Conservation (phyloP, 768 basidiomycete species). For the Russula earlei region DNA sequence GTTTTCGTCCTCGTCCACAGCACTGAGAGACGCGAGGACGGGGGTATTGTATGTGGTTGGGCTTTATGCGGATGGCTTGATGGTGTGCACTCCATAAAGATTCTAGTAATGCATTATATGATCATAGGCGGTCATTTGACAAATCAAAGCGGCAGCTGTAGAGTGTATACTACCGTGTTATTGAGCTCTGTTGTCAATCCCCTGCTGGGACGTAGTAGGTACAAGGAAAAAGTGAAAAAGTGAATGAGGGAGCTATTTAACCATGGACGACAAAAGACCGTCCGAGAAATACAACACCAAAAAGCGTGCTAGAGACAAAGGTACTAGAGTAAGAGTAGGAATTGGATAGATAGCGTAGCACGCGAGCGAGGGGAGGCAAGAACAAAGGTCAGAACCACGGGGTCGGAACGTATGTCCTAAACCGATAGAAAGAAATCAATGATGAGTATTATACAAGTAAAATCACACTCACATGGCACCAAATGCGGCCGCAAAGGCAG, state of each 20-base stretch:
- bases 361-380: not conserved
- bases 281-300: not conserved
- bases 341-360: constrained; percentile 2
- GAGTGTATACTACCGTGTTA: not conserved
- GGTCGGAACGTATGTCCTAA: constrained; percentile 51
- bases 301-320: not conserved
- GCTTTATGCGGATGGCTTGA: constrained; percentile 46
- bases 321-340: not conserved
- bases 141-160: not conserved
- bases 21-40: constrained; percentile 39
- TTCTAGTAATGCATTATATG: not conserved
- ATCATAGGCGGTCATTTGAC: not conserved
- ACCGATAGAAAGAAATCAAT: not conserved
- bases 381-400: constrained; percentile 37
- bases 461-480: constrained; percentile 62
- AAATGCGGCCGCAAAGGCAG: constrained; percentile 76
- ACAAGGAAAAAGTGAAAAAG: not conserved
- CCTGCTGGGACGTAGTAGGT: constrained; percentile 4
- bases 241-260: constrained; percentile 6
- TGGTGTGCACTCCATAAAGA: constrained; percentile 37
- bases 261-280: not conserved
- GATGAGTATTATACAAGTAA: not conserved
- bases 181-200: not conserved
- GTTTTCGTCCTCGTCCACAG: constrained; percentile 46
- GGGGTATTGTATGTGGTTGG: constrained; percentile 47